Evolutionary conservation across 768 basidiomycete genomes (phyloP), one percentile per base, ranked within the genome.

Genomic region (Leccinum olivaceopallidum): DNA sequence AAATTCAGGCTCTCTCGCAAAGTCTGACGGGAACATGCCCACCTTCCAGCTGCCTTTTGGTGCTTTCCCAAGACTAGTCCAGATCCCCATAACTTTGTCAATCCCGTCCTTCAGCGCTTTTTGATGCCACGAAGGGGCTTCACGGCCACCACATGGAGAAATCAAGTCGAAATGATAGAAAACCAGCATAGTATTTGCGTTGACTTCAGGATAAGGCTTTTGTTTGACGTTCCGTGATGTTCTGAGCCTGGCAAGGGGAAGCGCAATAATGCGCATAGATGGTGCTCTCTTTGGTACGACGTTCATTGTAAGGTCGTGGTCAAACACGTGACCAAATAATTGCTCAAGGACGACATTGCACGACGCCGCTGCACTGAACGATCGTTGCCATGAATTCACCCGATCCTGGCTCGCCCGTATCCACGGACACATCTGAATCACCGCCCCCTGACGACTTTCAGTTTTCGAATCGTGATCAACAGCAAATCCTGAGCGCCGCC

Each of bases 31-130:
- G 60, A 58, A 53, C 49, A 58, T 14, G 75, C 81, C 6, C 63
- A 90, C 91, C 83, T 86, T 86, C 91, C 91, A 93, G 56, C 81
- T 84, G 22, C 83, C 84, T 57, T 86, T 75, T 6, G 76, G 73
- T 2, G 87, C 84, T 64, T 85, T 85, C 12, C 89, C 91, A 67
- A 90, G 86, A 20, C 79, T 77, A 26, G 83, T 78, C 91, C 91
- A 93, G 5, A 80, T 71, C 51, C 78, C 71, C 2, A 79, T 70
- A 0, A 84, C 85, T 66, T 87, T 91, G 22, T 68, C 71, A 4
- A 80, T 75, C 5, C 75, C 76, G 78, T 79, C 84, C 5, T 80
- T 81, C n/a, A 76, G 66, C 34, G 81, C 22, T 12, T 48, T 62
- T 50, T 61, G 63, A 16, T 56, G 56, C 65, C 64, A 57, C 12